These are phyloP conservation scores for Chimonanthus praecox DNA, from an alignment of 164 flowering plant species.

Conservation along the genomic window DNA sequence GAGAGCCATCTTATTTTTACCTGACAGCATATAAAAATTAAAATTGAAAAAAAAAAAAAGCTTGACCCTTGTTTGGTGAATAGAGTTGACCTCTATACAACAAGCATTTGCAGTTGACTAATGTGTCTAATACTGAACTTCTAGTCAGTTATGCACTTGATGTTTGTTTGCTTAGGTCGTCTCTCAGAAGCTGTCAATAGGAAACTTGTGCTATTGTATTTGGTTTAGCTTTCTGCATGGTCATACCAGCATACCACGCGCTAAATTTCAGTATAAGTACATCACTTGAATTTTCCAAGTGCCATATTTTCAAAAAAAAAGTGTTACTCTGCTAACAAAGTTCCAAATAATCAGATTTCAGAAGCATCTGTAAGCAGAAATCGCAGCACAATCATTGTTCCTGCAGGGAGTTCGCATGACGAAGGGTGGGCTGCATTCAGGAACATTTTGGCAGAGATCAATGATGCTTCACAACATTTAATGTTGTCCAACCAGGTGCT, in stretches of 20 bases:
- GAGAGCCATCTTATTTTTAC: background rate
- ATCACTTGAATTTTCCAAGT: background rate
- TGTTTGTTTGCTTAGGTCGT: background rate
- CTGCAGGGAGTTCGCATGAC: conserved; percentile 83
- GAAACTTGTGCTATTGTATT: background rate
- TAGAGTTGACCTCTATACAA: background rate
- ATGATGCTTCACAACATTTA: conserved; percentile 79
- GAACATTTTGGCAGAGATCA: conserved; percentile 87
- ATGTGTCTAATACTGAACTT: too few species aligned
- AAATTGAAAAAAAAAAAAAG: too few species aligned
- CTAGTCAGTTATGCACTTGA: background rate
- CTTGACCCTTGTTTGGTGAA: background rate
- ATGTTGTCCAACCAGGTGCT: conserved; percentile 67
- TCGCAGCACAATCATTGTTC: conserved; percentile 96
- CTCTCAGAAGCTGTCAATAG: background rate
- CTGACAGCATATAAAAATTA: background rate
- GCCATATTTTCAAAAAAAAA: too few species aligned
- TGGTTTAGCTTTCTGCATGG: background rate
- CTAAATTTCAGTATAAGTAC: background rate
- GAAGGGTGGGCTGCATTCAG: conserved; percentile 99
- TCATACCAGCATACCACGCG: background rate
- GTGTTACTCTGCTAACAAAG: background rate
- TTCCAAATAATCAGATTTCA: conserved; percentile 52
- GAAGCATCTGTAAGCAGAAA: conserved; percentile 97
- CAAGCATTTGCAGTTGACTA: too few species aligned